phyloP scores from a whole-genome alignment of 1,139 yeast species.

The Yamadazyma dushanensis region DNA sequence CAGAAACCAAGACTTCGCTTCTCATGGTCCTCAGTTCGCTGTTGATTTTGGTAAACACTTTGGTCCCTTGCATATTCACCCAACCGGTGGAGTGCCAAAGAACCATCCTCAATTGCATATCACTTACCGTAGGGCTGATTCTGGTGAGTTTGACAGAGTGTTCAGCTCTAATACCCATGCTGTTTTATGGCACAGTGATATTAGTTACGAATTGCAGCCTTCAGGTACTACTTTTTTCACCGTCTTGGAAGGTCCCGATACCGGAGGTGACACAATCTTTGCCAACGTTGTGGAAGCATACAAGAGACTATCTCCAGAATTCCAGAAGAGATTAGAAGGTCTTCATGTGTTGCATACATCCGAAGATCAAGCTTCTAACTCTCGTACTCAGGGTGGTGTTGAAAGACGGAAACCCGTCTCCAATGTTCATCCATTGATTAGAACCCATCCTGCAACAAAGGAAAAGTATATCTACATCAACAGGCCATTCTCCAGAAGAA shows the following conservation, averaged over 20 bases:
- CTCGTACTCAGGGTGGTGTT: constrained; percentile 55
- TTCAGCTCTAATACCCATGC: constrained; percentile 35
- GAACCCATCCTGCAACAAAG: constrained; percentile 69
- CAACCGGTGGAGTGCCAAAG: constrained; percentile 67
- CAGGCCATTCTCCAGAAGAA: constrained; percentile 60
- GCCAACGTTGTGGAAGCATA: constrained; percentile 62
- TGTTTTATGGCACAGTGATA: constrained; percentile 64
- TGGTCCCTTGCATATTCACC: constrained; percentile 72
- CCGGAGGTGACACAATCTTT: constrained; percentile 73
- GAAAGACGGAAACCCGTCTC: constrained; percentile 64
- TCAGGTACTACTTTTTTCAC: constrained; percentile 64
- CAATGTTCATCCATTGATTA: constrained; percentile 63
- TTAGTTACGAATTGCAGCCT: constrained; percentile 66
- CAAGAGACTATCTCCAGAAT: constrained; percentile 60
- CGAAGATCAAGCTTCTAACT: constrained; percentile 61
- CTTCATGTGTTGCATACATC: constrained; percentile 67
- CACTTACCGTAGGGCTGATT: constrained; percentile 54
- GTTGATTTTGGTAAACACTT: constrained; percentile 57
- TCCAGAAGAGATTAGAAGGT: constrained; percentile 55
- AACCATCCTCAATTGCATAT: constrained; percentile 59
- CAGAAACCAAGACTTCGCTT: constrained; percentile 61
- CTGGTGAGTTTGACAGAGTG: constrained; percentile 26
- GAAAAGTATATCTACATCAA: constrained; percentile 60
- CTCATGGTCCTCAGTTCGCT: constrained; percentile 52
- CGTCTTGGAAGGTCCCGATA: constrained; percentile 57